phyloP scores from a whole-genome alignment of 352 stramenopile genomes.

The Pythium pectinolyticum region DNA sequence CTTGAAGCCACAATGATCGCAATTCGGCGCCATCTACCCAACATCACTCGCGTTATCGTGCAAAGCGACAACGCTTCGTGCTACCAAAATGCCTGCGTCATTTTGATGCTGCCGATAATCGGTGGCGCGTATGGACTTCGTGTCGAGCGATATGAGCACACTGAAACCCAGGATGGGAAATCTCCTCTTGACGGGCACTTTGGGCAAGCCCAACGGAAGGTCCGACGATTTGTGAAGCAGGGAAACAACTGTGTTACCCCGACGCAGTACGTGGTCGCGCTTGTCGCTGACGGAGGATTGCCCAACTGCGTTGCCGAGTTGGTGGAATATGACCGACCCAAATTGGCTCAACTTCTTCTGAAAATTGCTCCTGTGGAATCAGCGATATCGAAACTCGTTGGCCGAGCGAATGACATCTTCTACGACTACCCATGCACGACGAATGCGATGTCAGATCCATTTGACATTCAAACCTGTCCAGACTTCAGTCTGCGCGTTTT shows the following conservation, averaged over 20 bases:
- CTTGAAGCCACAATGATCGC: conserved; percentile 23
- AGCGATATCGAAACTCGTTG: neutral
- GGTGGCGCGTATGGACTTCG: conserved; percentile 12
- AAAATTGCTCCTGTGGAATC: neutral
- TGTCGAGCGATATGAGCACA: conserved; percentile 22
- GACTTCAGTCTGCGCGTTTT: too few relatives aligned
- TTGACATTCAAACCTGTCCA: too few relatives aligned
- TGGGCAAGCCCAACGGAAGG: conserved; percentile 9
- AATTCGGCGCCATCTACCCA: conserved; percentile 15
- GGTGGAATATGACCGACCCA: conserved; percentile 1
- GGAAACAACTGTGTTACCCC: conserved; percentile 19
- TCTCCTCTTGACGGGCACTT: conserved; percentile 26
- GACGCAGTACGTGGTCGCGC: conserved; percentile 7
- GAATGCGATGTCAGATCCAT: too few relatives aligned
- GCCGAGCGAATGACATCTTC: conserved; percentile 1
- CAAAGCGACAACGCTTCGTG: conserved; percentile 30
- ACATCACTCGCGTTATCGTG: conserved; percentile 18
- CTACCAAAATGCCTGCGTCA: conserved; percentile 24
- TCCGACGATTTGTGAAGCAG: conserved; percentile 10
- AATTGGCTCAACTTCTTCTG: neutral
- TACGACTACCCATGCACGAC: neutral
- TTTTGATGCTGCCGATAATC: conserved; percentile 19
- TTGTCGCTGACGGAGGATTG: conserved; percentile 11
- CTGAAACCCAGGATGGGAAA: conserved; percentile 26
- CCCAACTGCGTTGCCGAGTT: conserved; percentile 19